A percentile compares a stretch with the other conserved stretches of the same genome.
phyloP scores from a whole-genome alignment of 495 filamentous ascomycete genomes.

The Elaphomyces granulatus region DNA sequence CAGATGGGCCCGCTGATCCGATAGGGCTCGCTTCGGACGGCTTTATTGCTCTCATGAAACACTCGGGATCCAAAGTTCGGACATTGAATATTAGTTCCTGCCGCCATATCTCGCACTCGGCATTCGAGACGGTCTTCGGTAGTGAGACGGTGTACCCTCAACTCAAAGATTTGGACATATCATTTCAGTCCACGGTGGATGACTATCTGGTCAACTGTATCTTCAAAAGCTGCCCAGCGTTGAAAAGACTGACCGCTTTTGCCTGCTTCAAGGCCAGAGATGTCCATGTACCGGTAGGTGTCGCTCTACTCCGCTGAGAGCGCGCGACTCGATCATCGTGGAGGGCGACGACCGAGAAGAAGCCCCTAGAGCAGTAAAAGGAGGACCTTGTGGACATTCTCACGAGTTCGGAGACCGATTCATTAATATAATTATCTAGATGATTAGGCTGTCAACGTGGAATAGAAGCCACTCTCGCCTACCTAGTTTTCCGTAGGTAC shows the following conservation, averaged over 20 bases:
- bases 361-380: neutral
- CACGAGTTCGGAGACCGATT: too few species aligned
- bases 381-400: too few species aligned
- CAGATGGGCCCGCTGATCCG: conserved; percentile 38
- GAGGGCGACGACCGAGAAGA: conserved; percentile 25
- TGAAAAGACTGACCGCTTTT: conserved; percentile 66
- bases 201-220: conserved; percentile 60
- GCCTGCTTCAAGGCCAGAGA: conserved; percentile 66
- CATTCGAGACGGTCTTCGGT: conserved; percentile 58
- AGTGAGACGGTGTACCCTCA: conserved; percentile 44
- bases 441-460: neutral
- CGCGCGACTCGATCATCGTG: conserved; percentile 41
- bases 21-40: conserved; percentile 59
- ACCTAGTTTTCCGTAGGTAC: too few species aligned
- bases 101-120: conserved; percentile 53
- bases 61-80: conserved; percentile 50
- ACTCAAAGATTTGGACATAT: conserved; percentile 57
- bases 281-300: conserved; percentile 52
- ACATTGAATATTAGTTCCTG: conserved; percentile 62
- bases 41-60: conserved; percentile 69
- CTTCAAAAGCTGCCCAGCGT: conserved; percentile 55
- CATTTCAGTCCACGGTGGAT: conserved; percentile 61
- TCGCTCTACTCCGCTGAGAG: conserved; percentile 69
- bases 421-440: too few species aligned
- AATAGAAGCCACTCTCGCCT: too few species aligned